phyloP scores from a whole-genome alignment of 2,329 filamentous ascomycete species.

The Talaromyces amestolkiae region DNA sequence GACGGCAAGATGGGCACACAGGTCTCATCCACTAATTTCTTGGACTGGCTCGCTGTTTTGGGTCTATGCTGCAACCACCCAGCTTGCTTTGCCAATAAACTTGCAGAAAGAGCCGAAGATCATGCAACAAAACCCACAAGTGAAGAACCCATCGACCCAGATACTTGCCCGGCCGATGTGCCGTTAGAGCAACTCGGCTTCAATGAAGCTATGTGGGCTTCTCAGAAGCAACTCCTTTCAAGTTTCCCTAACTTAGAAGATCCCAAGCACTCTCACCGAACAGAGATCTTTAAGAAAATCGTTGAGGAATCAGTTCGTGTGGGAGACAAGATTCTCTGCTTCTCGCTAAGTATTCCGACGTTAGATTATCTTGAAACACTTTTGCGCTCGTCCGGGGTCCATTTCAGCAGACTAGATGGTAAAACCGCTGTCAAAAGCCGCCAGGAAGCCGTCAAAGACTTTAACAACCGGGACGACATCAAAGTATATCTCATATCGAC shows the following conservation, averaged over 20 bases:
- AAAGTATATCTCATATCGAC: conserved; percentile 77
- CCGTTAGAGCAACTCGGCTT: conserved; percentile 42
- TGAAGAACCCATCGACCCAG: conserved; percentile 23
- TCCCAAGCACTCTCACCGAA: conserved; percentile 64
- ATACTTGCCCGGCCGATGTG: conserved; percentile 16
- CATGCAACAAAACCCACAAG: conserved; percentile 21
- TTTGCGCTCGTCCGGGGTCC: conserved; percentile 50
- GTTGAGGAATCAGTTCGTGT: conserved; percentile 60
- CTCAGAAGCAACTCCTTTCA: conserved; percentile 32
- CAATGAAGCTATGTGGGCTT: conserved; percentile 34
- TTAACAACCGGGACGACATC: conserved; percentile 59
- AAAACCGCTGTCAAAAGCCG: conserved; percentile 55
- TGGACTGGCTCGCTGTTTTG: conserved; percentile 55
- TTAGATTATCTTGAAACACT: conserved; percentile 66
- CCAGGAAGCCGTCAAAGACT: conserved; percentile 63
- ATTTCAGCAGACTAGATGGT: conserved; percentile 66
- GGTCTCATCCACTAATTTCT: conserved; percentile 47
- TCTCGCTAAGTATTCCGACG: conserved; percentile 69
- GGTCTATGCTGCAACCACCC: conserved; percentile 61
- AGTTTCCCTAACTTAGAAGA: conserved; percentile 39
- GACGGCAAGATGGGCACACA: conserved; percentile 22
- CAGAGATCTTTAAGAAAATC: conserved; percentile 65
- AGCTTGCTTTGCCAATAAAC: conserved; percentile 49
- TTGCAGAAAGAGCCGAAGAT: conserved; percentile 41
- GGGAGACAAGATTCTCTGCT: conserved; percentile 75